Base-by-base conservation (phyloP, 2,329 filamentous ascomycete genomes). In the Aspergillus sp. region DNA sequence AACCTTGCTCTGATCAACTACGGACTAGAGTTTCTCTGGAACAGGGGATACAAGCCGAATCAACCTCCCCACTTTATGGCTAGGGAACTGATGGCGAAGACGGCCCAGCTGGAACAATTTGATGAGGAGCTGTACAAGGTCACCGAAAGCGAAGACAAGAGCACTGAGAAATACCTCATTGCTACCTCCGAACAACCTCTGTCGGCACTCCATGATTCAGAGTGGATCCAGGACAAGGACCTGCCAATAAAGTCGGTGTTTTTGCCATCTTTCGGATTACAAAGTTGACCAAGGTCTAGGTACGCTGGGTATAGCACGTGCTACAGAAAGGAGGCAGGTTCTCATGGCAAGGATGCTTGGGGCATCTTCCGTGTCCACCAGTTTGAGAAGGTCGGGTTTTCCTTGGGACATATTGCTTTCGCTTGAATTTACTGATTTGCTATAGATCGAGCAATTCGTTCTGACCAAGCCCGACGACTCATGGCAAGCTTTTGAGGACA, bases 81-180 rank as follows among this genome's bases (percentile, higher is more conserved):
- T 42, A 83, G 84, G 61, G 84, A 93, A 31, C 81, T 86, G 59
- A 98, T 98, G 91, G 88, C 83, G 39, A 96, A 96, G 71, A 98
- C 91, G 0, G 91, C 91, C 2, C 91, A 98, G 64, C 77, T 98
- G 15, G 86, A 91, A 47, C 84, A 95, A 53, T 98, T 98, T 53
- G 91, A 98, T 54, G 91, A 96, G 60, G 89, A 96, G 62, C 69
- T 98, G 32, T 98, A 98, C 73, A 96, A 96, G 67, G 89, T 98
- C 34, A 72, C 72, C 15, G 78, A 89, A 45, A 82, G 82, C 57
- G 83, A 85, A 37, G 86, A 93, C 49, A 78, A 85, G 43, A 76
- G 85, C 49, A 85, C 82, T 31, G 91, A 96, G 66, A 95, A 95
- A 67, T 79, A 78, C 53, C 62, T 78, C 24, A 82, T 82, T 52